A percentile compares a stretch with the other conserved stretches of the same genome.
These are phyloP conservation scores for Geranium incanum DNA, from an alignment of 441 rosid genomes.

Conservation along the genomic window DNA sequence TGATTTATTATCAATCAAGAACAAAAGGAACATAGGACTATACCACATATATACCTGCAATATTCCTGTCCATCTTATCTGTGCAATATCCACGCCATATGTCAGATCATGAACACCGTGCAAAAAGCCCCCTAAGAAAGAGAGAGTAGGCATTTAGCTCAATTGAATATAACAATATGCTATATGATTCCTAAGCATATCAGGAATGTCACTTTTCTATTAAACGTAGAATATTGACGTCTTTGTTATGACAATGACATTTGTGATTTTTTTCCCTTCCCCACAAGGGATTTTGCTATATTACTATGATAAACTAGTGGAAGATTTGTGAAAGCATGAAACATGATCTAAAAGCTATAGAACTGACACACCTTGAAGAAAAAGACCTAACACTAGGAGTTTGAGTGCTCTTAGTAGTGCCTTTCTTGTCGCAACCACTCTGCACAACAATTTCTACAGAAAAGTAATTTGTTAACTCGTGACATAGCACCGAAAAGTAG, in stretches of 20 bases:
- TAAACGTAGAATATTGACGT: neutral
- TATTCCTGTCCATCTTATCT: constrained; percentile 67
- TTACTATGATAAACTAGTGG: neutral
- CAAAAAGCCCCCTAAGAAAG: constrained; percentile 60
- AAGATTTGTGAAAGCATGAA: neutral
- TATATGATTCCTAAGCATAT: neutral
- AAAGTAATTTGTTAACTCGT: constrained; percentile 14
- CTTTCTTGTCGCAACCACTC: constrained; percentile 54
- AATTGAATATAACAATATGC: neutral
- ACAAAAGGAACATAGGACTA: neutral
- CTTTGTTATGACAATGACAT: neutral
- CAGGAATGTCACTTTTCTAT: neutral
- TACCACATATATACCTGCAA: constrained; percentile 45
- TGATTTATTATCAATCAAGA: neutral
- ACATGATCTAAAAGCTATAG: constrained; percentile 6
- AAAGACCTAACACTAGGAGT: constrained; percentile 53
- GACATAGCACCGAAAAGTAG: neutral
- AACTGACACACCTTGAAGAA: constrained; percentile 58
- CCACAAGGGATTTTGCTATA: neutral
- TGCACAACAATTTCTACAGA: constrained; percentile 47
- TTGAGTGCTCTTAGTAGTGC: constrained; percentile 47
- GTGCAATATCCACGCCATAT: constrained; percentile 52
- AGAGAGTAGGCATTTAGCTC: constrained; percentile 12
- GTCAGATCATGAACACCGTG: constrained; percentile 57
- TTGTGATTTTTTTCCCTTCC: neutral